These are phyloP conservation scores for Lophium mytilinum DNA, from an alignment of 495 filamentous ascomycete species.

Conservation along the genomic window DNA sequence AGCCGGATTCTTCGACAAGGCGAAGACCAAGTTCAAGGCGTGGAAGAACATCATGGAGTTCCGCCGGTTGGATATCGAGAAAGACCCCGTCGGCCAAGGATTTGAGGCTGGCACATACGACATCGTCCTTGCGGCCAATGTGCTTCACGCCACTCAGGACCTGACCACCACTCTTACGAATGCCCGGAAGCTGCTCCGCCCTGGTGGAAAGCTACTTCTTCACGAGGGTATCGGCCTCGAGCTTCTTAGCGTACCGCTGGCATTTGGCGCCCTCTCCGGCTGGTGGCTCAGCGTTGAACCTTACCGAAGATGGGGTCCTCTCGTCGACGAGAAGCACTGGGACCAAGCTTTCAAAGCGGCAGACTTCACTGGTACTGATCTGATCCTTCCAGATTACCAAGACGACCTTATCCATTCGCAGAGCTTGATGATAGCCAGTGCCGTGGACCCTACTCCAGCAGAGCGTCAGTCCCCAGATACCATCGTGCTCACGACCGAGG, in stretches of 20 bases:
- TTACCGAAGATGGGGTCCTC: neutral
- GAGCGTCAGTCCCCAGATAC: neutral
- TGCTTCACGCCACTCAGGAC: conserved; percentile 16
- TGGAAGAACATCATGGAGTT: conserved; percentile 4
- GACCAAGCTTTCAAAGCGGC: neutral
- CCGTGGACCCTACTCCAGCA: neutral
- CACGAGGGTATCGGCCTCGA: conserved; percentile 4
- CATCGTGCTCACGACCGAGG: neutral
- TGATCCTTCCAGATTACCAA: neutral
- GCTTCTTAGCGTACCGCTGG: neutral
- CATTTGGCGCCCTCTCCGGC: conserved; percentile 7
- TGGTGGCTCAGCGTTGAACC: conserved; percentile 1
- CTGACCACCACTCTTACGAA: conserved; percentile 11
- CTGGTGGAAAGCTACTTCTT: conserved; percentile 15
- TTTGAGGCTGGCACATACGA: conserved; percentile 18
- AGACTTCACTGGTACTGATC: neutral
- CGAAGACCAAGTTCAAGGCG: conserved; percentile 4
- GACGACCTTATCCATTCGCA: neutral
- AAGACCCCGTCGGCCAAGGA: conserved; percentile 19
- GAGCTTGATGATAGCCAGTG: neutral
- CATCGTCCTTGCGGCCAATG: conserved; percentile 15
- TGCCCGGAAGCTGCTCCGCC: conserved; percentile 13
- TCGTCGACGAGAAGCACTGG: neutral
- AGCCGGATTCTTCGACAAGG: conserved; percentile 12
- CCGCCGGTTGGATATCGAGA: conserved; percentile 15